These are phyloP conservation scores for Zoysia matrella DNA, from an alignment of 202 grass and related monocot genomes.

Conservation along the genomic window DNA sequence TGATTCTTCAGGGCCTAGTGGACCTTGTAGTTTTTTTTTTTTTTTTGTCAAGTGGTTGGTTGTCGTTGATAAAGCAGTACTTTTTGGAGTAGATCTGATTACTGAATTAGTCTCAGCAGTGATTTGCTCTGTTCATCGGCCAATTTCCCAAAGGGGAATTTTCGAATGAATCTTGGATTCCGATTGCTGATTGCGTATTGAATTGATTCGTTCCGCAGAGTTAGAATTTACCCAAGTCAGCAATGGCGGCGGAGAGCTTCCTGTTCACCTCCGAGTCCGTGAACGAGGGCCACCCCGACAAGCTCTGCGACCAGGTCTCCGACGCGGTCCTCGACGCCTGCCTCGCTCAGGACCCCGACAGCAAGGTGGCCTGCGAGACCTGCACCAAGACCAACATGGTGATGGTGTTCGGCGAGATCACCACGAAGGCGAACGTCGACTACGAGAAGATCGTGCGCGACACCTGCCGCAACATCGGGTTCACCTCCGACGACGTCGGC, in stretches of 20 bases:
- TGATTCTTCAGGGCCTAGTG: no score
- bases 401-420: slow-evolving; percentile 99
- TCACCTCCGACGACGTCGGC: slow-evolving; percentile 83
- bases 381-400: slow-evolving; percentile 99
- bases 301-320: slow-evolving; percentile 96
- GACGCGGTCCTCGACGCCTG: slow-evolving; percentile 91
- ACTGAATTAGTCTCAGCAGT: neutral
- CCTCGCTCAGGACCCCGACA: slow-evolving; percentile 87
- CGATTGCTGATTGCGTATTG: neutral
- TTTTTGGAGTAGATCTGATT: neutral
- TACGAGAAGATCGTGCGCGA: slow-evolving; percentile 99
- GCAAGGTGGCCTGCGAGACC: slow-evolving; percentile 99
- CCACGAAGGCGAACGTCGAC: slow-evolving; percentile 88
- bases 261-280: slow-evolving; percentile 98
- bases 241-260: slow-evolving; percentile 77
- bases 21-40: neutral
- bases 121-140: neutral
- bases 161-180: neutral
- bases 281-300: slow-evolving; percentile 98
- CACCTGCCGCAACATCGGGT: slow-evolving; percentile 91
- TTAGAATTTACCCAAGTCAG: slow-evolving; percentile 20
- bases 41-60: neutral
- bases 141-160: neutral
- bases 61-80: neutral
- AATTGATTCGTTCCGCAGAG: slow-evolving; percentile 9